Conservation (phyloP, 2,329 filamentous ascomycete genomes). For the Xylaria sp. region DNA sequence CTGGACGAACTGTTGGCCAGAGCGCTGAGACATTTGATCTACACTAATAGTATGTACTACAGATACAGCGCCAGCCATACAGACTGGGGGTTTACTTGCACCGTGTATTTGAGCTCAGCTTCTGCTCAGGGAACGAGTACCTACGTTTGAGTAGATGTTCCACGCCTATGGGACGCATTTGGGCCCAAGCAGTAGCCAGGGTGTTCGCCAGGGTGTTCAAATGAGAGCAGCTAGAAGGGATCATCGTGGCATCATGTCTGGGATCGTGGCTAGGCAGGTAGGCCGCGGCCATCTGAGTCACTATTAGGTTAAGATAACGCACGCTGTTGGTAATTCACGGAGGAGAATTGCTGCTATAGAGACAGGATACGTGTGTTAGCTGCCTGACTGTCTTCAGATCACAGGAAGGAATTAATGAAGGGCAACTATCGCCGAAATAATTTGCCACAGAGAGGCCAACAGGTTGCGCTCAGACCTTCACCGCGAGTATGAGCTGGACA, state of each 20-base stretch:
- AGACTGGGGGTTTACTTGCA: slow-evolving; percentile 3
- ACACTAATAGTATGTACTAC: neutral
- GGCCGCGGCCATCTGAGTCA: neutral
- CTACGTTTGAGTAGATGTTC: too few species aligned
- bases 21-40: slow-evolving; percentile 46
- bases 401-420: slow-evolving; percentile 1
- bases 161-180: slow-evolving; percentile 3
- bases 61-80: neutral
- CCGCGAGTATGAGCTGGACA: slow-evolving; percentile 9
- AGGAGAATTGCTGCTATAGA: neutral
- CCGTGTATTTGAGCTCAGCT: neutral
- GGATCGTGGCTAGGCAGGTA: neutral
- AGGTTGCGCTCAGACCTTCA: slow-evolving; percentile 35
- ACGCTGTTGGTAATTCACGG: too few species aligned
- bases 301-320: too few species aligned
- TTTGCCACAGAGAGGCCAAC: slow-evolving; percentile 29
- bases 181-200: neutral
- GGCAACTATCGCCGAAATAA: slow-evolving; percentile 20
- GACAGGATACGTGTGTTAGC: neutral
- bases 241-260: neutral
- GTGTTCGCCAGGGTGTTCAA: neutral
- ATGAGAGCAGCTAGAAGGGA: neutral
- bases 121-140: too few species aligned
- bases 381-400: neutral
- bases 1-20: slow-evolving; percentile 51